These are phyloP conservation scores for Intubia oerlemansii DNA, from an alignment of 2,329 filamentous ascomycete genomes.

Conservation along the genomic window DNA sequence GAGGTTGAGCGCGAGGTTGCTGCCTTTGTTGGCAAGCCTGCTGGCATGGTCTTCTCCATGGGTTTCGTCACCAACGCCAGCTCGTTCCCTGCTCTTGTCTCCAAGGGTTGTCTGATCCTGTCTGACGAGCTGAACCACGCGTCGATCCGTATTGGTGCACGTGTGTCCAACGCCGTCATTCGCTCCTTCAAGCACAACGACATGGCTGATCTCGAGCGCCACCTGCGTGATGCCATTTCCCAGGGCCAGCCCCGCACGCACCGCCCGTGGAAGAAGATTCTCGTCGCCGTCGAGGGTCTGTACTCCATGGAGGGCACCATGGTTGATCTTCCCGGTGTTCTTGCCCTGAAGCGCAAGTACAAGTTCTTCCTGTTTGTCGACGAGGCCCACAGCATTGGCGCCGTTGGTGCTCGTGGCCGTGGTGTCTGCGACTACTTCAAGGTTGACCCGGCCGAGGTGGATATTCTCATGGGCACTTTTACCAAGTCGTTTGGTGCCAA, in stretches of 20 bases:
- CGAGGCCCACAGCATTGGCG: conserved; percentile 89
- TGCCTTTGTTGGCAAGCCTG: conserved; percentile 79
- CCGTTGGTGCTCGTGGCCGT: conserved; percentile 67
- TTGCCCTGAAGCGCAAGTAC: conserved; percentile 81
- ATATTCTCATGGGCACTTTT: conserved; percentile 93
- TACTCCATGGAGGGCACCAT: conserved; percentile 99
- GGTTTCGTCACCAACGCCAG: conserved; percentile 92
- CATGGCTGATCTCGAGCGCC: conserved; percentile 67
- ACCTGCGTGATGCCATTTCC: conserved; percentile 78
- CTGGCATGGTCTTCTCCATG: conserved; percentile 97
- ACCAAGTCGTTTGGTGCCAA: conserved; percentile 98
- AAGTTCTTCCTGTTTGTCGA: conserved; percentile 94
- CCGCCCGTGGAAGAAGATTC: conserved; percentile 96
- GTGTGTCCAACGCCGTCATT: conserved; percentile 87
- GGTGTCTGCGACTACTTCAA: conserved; percentile 97
- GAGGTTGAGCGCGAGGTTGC: conserved; percentile 86
- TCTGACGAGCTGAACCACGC: conserved; percentile 97
- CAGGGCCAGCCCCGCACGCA: conserved; percentile 97
- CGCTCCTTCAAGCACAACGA: conserved; percentile 97
- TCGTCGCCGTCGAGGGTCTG: conserved; percentile 86
- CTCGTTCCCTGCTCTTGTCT: conserved; percentile 77
- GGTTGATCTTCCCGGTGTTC: conserved; percentile 83
- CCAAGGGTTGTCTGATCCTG: conserved; percentile 83
- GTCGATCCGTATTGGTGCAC: conserved; percentile 86
- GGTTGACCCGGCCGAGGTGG: conserved; percentile 68